Conservation (phyloP, 2,329 filamentous ascomycete genomes). For the Dactylellina haptotyla region DNA sequence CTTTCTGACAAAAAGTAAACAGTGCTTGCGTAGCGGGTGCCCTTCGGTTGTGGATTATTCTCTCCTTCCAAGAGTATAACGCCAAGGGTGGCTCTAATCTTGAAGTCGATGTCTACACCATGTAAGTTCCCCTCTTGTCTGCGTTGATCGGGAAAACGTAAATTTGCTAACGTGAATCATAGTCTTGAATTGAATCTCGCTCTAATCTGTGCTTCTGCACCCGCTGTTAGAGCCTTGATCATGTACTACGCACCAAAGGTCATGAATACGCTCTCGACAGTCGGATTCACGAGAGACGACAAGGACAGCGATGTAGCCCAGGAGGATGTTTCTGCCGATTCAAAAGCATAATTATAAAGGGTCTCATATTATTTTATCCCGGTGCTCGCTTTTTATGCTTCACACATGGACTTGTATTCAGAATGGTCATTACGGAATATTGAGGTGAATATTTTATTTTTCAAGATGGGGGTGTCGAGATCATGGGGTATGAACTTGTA, state of each 20-base stretch:
- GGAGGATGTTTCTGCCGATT: background rate
- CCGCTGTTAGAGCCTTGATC: slow-evolving; percentile 28
- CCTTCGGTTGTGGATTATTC: slow-evolving; percentile 6
- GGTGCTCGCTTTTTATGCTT: background rate
- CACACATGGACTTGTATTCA: background rate
- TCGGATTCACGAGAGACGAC: background rate
- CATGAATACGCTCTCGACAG: background rate
- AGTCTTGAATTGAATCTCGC: slow-evolving; percentile 45
- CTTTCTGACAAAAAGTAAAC: background rate
- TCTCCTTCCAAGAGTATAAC: background rate
- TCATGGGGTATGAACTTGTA: slow-evolving; percentile 1
- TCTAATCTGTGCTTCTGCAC: slow-evolving; percentile 28
- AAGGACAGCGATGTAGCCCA: background rate
- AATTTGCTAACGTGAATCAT: background rate
- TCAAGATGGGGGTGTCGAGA: background rate
- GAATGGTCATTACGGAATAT: background rate
- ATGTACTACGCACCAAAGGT: slow-evolving; percentile 40
- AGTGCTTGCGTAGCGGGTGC: slow-evolving; percentile 31
- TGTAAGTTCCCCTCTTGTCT: slow-evolving; percentile 12
- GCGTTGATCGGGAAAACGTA: background rate
- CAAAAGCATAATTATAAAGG: background rate
- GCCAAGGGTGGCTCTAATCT: slow-evolving; percentile 1
- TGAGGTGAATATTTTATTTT: background rate
- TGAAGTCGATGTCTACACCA: slow-evolving; percentile 16
- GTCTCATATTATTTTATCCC: background rate